Percentiles rank a stretch among this genome's conserved stretches.
These are phyloP conservation scores for Podaxis sp. DNA, from an alignment of 768 basidiomycete species.

Conservation along the genomic window DNA sequence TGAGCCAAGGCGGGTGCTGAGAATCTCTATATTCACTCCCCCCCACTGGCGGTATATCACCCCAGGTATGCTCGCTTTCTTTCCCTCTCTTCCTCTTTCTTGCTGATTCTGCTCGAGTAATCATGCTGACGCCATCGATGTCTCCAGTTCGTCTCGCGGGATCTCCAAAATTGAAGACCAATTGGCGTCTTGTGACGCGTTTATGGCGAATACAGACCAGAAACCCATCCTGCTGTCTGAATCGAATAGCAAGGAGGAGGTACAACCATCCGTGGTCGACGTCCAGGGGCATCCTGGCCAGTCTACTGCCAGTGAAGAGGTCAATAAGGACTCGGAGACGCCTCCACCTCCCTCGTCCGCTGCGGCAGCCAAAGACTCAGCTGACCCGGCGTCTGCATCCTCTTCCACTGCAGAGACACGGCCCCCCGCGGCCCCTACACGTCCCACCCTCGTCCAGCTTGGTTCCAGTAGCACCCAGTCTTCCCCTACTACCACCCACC, in stretches of 20 bases:
- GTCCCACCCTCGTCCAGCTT: constrained; percentile 47
- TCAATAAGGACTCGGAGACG: constrained; percentile 21
- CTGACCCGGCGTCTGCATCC: constrained; percentile 16
- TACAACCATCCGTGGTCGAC: constrained; percentile 22
- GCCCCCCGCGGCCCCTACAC: constrained; percentile 29
- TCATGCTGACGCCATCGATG: constrained; percentile 3
- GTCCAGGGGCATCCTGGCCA: constrained; percentile 25
- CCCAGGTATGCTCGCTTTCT: constrained; percentile 34
- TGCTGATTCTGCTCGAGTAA: neutral
- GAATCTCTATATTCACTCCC: constrained; percentile 25
- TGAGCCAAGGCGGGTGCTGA: constrained; percentile 16
- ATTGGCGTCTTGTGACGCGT: constrained; percentile 75
- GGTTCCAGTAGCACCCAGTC: constrained; percentile 36
- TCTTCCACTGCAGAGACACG: constrained; percentile 24
- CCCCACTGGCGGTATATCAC: constrained; percentile 18
- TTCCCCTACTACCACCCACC: constrained; percentile 33
- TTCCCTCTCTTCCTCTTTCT: neutral
- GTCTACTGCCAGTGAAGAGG: constrained; percentile 20
- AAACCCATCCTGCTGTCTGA: constrained; percentile 44
- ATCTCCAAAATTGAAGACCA: constrained; percentile 17
- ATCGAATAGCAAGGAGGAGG: constrained; percentile 38
- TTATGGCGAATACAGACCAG: constrained; percentile 71
- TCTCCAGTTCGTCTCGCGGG: constrained; percentile 13
- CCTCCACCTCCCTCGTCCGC: constrained; percentile 16
- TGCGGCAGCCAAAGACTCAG: constrained; percentile 18